phyloP scores from a whole-genome alignment of 2,329 filamentous ascomycete genomes.

The Cladophialophora yegresii region DNA sequence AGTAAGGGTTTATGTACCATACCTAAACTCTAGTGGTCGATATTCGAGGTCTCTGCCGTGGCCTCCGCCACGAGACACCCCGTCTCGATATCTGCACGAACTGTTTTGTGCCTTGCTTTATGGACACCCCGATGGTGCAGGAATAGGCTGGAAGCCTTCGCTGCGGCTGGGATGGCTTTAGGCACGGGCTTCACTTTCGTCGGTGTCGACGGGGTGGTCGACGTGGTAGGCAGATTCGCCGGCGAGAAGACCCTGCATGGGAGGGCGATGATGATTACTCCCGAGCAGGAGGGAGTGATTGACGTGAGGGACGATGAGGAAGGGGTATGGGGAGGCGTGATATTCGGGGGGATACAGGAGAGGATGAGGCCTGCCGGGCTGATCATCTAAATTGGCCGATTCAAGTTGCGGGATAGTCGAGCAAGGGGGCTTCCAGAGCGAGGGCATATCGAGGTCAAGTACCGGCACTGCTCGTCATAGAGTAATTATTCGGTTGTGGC shows the following conservation, averaged over 20 bases:
- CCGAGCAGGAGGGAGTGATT: neutral
- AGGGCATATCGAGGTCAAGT: neutral
- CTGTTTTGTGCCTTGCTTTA: constrained; percentile 15
- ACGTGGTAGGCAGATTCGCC: constrained; percentile 11
- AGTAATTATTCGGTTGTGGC: no score
- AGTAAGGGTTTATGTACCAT: neutral
- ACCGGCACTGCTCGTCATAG: neutral
- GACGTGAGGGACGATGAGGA: constrained; percentile 20
- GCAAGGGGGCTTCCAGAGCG: neutral
- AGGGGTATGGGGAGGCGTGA: constrained; percentile 11
- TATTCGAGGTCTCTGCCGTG: constrained; percentile 31
- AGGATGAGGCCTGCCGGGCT: constrained; percentile 12
- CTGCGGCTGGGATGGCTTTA: constrained; percentile 6
- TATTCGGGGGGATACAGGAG: constrained; percentile 7
- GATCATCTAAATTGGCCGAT: neutral
- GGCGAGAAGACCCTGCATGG: constrained; percentile 19
- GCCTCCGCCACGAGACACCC: constrained; percentile 17
- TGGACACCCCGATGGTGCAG: constrained; percentile 8
- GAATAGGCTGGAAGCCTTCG: constrained; percentile 1
- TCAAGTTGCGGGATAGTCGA: neutral
- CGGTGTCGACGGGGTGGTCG: constrained; percentile 14
- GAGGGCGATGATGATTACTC: constrained; percentile 1
- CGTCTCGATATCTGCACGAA: constrained; percentile 16
- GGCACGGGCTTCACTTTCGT: constrained; percentile 18
- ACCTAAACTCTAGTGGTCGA: constrained; percentile 17